A percentile compares a stretch with the other conserved stretches of the same genome.
Conservation (phyloP, 176 grass and related monocot genomes). For the Cenchrus purpureus region DNA sequence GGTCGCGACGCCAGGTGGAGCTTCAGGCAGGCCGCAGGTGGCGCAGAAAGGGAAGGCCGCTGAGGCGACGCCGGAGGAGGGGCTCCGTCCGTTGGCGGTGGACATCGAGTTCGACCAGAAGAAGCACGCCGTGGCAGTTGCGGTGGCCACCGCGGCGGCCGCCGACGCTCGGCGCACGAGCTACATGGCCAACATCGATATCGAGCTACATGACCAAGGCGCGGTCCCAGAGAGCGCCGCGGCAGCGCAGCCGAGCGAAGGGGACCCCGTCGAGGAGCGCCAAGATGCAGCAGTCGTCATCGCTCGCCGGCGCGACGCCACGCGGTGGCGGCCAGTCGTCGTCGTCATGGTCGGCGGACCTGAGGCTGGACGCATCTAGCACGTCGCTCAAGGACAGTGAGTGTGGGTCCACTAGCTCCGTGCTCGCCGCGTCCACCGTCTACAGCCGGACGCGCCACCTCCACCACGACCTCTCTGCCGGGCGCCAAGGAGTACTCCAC, state of each 20-base stretch:
- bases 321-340: conserved; percentile 47
- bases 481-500: too few relatives aligned
- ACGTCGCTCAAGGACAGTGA: conserved; percentile 80
- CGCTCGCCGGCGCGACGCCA: conserved; percentile 51
- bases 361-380: conserved; percentile 66
- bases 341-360: conserved; percentile 39
- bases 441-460: conserved; percentile 48
- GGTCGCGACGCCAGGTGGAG: conserved; percentile 49
- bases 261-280: conserved; percentile 43
- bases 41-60: not conserved
- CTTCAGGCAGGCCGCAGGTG: conserved; percentile 47
- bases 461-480: too few relatives aligned
- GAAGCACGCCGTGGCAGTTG: conserved; percentile 63
- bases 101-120: conserved; percentile 59
- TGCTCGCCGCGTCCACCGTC: conserved; percentile 61
- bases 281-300: conserved; percentile 88
- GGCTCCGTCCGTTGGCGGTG: not conserved
- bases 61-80: not conserved
- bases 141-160: conserved; percentile 58
- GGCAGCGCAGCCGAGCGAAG: conserved; percentile 65
- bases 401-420: conserved; percentile 79
- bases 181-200: conserved; percentile 89
- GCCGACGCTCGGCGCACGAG: conserved; percentile 62
- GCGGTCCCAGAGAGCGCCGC: conserved; percentile 61
- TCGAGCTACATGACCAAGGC: conserved; percentile 56